Evolutionary conservation across 2,329 filamentous ascomycete species (phyloP).

Genomic region (Colletotrichum scovillei): DNA sequence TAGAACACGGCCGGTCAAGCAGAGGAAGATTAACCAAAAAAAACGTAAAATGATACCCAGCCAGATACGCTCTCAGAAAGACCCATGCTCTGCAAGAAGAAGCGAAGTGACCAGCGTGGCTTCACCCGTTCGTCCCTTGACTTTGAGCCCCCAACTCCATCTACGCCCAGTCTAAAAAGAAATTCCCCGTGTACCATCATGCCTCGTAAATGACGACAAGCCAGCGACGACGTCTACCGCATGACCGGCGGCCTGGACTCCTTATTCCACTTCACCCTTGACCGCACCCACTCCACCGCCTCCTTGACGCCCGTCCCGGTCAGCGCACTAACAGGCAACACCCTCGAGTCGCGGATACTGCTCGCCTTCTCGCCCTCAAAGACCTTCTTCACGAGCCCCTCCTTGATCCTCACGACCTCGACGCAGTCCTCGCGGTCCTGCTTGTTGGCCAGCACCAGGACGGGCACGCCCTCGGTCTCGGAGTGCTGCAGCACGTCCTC

Average conservation of each 20-base stretch:
- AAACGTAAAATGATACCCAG: conserved; percentile 36
- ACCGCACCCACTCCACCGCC: conserved; percentile 96
- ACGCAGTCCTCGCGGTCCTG: conserved; percentile 98
- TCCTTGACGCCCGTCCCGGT: conserved; percentile 89
- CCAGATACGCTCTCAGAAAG: conserved; percentile 25
- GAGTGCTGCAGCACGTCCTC: conserved; percentile 90
- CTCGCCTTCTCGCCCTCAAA: conserved; percentile 93
- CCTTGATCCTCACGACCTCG: conserved; percentile 97
- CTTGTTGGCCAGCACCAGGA: conserved; percentile 95
- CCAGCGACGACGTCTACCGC: conserved; percentile 66
- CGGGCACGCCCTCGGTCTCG: conserved; percentile 90
- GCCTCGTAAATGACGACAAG: conserved; percentile 15
- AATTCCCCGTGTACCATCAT: conserved; percentile 9
- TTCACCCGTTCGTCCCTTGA: neutral
- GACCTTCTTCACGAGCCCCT: conserved; percentile 93
- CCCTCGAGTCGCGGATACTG: conserved; percentile 88
- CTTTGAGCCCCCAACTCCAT: conserved; percentile 18
- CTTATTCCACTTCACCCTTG: conserved; percentile 95
- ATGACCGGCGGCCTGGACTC: conserved; percentile 92
- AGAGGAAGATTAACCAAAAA: conserved; percentile 38
- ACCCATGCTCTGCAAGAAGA: conserved; percentile 1
- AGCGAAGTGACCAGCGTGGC: neutral
- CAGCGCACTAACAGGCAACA: conserved; percentile 91
- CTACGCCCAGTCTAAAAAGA: conserved; percentile 30
- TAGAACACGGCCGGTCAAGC: conserved; percentile 48